Evolutionary conservation across 495 filamentous ascomycete genomes (phyloP).

Genomic region (Aspergillus biplanus): DNA sequence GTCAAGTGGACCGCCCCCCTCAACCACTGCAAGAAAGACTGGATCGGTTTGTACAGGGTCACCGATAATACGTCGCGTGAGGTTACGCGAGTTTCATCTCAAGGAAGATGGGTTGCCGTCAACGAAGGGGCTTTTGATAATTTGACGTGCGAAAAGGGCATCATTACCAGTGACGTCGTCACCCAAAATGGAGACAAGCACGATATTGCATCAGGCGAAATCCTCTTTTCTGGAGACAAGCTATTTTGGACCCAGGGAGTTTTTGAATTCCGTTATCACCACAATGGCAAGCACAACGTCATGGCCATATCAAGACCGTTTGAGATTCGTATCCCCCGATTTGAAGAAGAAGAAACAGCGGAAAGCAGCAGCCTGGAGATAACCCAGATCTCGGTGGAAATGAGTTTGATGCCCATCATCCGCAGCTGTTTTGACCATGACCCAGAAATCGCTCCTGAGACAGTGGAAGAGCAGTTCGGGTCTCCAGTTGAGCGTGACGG

Average conservation of each 20-base stretch:
- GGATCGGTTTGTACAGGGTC: slow-evolving; percentile 93
- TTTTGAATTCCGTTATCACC: slow-evolving; percentile 97
- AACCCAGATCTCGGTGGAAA: slow-evolving; percentile 66
- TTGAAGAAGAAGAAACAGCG: slow-evolving; percentile 66
- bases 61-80: slow-evolving; percentile 89
- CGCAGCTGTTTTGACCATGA: slow-evolving; percentile 91
- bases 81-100: slow-evolving; percentile 77
- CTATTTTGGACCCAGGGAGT: slow-evolving; percentile 95
- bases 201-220: slow-evolving; percentile 65
- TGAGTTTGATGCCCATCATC: slow-evolving; percentile 77
- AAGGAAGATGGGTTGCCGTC: slow-evolving; percentile 88
- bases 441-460: slow-evolving; percentile 85
- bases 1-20: slow-evolving; percentile 91
- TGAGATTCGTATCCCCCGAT: slow-evolving; percentile 79
- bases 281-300: slow-evolving; percentile 90
- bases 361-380: slow-evolving; percentile 41
- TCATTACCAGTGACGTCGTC: slow-evolving; percentile 67
- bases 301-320: slow-evolving; percentile 96
- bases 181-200: slow-evolving; percentile 52
- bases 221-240: slow-evolving; percentile 90
- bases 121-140: slow-evolving; percentile 78
- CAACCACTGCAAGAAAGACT: slow-evolving; percentile 91
- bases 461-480: slow-evolving; percentile 80
- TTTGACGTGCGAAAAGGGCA: slow-evolving; percentile 74
- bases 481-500: slow-evolving; percentile 78